phyloP scores from a whole-genome alignment of 192 early-diverging fungal species.

The Gaertneriomyces semiglobifer region DNA sequence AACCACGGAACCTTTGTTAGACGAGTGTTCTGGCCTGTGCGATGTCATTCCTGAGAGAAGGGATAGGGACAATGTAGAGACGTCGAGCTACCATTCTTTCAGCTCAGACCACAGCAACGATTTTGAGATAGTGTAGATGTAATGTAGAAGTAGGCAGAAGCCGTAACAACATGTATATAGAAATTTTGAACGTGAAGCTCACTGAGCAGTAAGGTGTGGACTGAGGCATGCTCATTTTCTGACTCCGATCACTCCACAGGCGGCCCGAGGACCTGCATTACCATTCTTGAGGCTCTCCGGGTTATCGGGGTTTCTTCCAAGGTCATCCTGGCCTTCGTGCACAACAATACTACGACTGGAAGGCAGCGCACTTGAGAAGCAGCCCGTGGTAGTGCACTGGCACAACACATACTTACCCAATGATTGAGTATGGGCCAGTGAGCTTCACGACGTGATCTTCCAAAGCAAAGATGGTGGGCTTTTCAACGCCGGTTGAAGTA shows the following conservation, averaged over 20 bases:
- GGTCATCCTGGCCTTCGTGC: background rate
- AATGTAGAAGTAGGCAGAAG: too few species aligned
- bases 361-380: background rate
- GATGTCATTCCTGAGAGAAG: too few species aligned
- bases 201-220: too few species aligned
- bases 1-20: too few species aligned
- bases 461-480: background rate
- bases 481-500: background rate
- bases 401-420: background rate
- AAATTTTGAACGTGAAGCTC: too few species aligned
- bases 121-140: too few species aligned
- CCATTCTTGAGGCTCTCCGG: background rate
- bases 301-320: background rate
- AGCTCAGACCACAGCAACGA: too few species aligned
- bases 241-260: constrained; percentile 3
- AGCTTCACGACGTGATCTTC: background rate
- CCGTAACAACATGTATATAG: too few species aligned
- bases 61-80: too few species aligned
- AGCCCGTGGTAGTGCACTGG: background rate
- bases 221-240: background rate
- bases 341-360: background rate
- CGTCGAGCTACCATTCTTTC: too few species aligned
- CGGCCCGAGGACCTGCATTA: background rate
- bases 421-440: background rate
- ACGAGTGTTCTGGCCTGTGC: too few species aligned